Evolutionary conservation across 75 land plant genomes (phyloP).

Genomic region (Pinus taeda): DNA sequence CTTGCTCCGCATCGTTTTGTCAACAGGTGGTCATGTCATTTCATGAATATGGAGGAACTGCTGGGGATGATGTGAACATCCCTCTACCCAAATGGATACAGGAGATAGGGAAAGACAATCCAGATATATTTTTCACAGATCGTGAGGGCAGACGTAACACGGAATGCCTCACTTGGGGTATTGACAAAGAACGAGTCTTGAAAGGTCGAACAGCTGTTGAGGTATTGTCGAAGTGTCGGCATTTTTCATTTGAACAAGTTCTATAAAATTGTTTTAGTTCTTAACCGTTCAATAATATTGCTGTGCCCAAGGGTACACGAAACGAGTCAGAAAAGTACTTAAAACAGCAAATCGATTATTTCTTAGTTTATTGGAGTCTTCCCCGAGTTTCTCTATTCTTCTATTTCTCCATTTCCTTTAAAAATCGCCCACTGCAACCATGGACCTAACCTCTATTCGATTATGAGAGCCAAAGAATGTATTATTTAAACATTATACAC

Average conservation of each 20-base stretch:
- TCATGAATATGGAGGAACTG: slow-evolving; percentile 74
- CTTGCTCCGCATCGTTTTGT: not conserved
- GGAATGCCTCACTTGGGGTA: slow-evolving; percentile 90
- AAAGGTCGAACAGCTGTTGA: slow-evolving; percentile 85
- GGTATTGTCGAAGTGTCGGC: slow-evolving; percentile 26
- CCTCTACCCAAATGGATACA: slow-evolving; percentile 81
- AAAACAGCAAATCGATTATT: not conserved
- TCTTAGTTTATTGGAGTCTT: too few relatives aligned
- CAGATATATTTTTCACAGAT: slow-evolving; percentile 89
- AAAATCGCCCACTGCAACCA: not conserved
- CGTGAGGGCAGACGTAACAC: slow-evolving; percentile 80
- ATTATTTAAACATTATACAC: too few relatives aligned
- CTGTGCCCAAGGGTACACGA: not conserved
- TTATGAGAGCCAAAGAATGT: too few relatives aligned
- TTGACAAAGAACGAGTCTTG: slow-evolving; percentile 79
- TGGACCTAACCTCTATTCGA: not conserved
- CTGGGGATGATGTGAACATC: slow-evolving; percentile 56
- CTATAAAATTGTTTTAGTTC: slow-evolving; percentile 5
- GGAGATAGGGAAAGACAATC: slow-evolving; percentile 82
- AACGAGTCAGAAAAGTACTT: not conserved
- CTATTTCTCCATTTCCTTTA: too few relatives aligned
- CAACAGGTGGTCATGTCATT: slow-evolving; percentile 80
- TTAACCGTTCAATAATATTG: not conserved
- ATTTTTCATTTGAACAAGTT: not conserved
- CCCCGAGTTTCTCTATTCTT: too few relatives aligned